Evolutionary conservation across 2,329 filamentous ascomycete genomes (phyloP), one percentile per base, ranked within the genome.

Genomic region (Pyrenophora tritici-repentis): DNA sequence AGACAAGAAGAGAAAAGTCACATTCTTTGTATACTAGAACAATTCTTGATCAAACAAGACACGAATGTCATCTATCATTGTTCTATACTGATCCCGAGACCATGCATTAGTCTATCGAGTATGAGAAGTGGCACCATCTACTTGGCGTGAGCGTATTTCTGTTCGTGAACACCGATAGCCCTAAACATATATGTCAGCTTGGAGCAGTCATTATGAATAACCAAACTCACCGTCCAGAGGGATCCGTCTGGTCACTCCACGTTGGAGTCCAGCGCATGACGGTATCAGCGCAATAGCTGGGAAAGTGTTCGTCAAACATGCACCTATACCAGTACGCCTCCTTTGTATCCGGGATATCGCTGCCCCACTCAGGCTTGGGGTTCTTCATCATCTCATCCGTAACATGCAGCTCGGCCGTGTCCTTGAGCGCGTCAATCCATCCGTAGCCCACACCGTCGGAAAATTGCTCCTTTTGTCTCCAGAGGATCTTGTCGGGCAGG

Each of bases 281-380:
- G 6, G 94, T 99, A 53, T 85, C 87, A 7, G 94, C 95, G 73
- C 93, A 97, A 70, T 87, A 87, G 49, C 87, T 83, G 39, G 94
- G 94, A 84, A 97, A 99, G 77, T 95, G 93, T 83, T 99, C 93
- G 75, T 99, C 94, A 73, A 97, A 99, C 93, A 99, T 97, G 74
- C 80, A 83, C 67, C 94, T 88, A 80, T 99, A 99, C 94, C 94
- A 99, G 83, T 85, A 92, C 78, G 91, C 94, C 79, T 99, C 94
- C 84, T 99, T 99, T 70, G 88, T 92, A 71, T 97, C 92, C 8
- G 94, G 95, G 57, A 96, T 85, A 71, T 99, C 95, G 67, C 79
- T 78, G 42, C 91, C 93, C 95, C 95, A 99, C 76, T 97, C 91
- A 10, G 90, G 85, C 83, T 96, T 97, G 59, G 94, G 93, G 84